These are phyloP conservation scores for Pleurotus cornucopiae DNA, from an alignment of 768 basidiomycete species.

Conservation along the genomic window DNA sequence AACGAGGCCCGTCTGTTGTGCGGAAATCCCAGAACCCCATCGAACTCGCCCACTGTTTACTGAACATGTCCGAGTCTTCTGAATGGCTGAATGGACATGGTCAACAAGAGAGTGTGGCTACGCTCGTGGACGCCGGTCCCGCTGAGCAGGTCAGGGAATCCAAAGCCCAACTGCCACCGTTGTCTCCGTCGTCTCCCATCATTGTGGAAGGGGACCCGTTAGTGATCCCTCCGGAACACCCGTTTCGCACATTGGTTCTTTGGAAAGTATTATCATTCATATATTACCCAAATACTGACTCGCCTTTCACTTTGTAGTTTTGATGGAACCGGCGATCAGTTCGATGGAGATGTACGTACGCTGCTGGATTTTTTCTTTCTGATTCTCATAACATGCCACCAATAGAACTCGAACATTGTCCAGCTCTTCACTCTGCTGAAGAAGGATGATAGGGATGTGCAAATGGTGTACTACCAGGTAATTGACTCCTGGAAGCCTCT, in stretches of 20 bases:
- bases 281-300: conserved; percentile 24
- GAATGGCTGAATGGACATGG: neutral
- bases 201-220: neutral
- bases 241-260: conserved; percentile 15
- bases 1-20: too few species aligned
- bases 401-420: conserved; percentile 43
- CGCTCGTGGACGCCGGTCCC: conserved; percentile 1
- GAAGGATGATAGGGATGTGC: conserved; percentile 44
- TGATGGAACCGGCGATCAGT: conserved; percentile 54
- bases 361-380: conserved; percentile 2
- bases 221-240: conserved; percentile 14
- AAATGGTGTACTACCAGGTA: conserved; percentile 57
- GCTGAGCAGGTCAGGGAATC: neutral
- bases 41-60: too few species aligned
- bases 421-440: conserved; percentile 46
- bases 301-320: conserved; percentile 66
- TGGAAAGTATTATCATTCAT: conserved; percentile 13
- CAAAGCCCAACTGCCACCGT: neutral
- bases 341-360: conserved; percentile 32
- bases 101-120: neutral
- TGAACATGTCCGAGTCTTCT: neutral
- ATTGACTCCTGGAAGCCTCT: neutral
- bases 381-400: neutral
- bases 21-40: too few species aligned
- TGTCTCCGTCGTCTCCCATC: neutral